These are phyloP conservation scores for Sisymbrium irio DNA, from an alignment of 345 rosid species.

Conservation along the genomic window DNA sequence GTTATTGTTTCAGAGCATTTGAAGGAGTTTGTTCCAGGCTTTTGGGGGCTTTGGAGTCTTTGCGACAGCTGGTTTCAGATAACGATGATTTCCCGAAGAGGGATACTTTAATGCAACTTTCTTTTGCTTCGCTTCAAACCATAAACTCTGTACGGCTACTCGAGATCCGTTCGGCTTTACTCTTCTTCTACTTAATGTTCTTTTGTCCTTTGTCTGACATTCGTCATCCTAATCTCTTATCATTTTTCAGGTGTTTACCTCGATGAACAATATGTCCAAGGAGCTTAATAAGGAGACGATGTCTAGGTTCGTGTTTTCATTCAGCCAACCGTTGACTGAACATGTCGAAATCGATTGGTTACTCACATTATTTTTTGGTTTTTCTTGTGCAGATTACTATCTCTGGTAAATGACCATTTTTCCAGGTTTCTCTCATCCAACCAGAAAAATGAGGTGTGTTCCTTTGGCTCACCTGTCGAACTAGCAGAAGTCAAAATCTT, in stretches of 20 bases:
- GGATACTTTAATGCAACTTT: slow-evolving; percentile 48
- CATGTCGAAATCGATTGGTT: neutral
- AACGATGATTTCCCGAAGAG: slow-evolving; percentile 37
- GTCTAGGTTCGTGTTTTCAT: slow-evolving; percentile 47
- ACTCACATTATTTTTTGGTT: neutral
- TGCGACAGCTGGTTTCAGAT: slow-evolving; percentile 47
- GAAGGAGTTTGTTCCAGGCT: slow-evolving; percentile 60
- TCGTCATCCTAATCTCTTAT: slow-evolving; percentile 9
- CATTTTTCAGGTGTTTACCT: slow-evolving; percentile 63
- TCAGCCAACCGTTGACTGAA: slow-evolving; percentile 1
- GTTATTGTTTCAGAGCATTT: slow-evolving; percentile 58
- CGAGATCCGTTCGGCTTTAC: neutral
- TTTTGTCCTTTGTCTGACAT: neutral
- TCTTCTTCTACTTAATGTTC: neutral
- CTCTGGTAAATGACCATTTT: slow-evolving; percentile 45
- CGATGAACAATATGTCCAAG: slow-evolving; percentile 46
- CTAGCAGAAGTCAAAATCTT: neutral
- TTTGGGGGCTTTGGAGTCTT: slow-evolving; percentile 56
- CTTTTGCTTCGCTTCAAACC: slow-evolving; percentile 54
- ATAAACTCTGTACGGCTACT: slow-evolving; percentile 58
- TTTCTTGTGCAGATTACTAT: slow-evolving; percentile 55
- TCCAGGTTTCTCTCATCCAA: slow-evolving; percentile 50
- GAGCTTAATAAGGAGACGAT: slow-evolving; percentile 53
- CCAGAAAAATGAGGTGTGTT: slow-evolving; percentile 66
- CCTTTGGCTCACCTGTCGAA: neutral